phyloP scores from a whole-genome alignment of 495 filamentous ascomycete genomes.

The Peziza echinospora region DNA sequence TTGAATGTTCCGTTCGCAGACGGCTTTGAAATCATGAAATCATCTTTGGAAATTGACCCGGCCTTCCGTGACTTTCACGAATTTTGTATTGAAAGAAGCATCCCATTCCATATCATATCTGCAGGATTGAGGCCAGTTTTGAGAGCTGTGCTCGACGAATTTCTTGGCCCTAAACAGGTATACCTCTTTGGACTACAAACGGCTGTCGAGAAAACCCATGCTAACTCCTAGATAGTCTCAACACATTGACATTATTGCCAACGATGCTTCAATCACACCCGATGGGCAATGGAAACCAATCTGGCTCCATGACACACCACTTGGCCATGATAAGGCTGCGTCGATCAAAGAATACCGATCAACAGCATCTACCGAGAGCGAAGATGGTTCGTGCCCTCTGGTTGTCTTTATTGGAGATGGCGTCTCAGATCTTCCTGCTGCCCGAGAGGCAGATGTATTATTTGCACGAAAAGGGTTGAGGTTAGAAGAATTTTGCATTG shows the following conservation, averaged over 20 bases:
- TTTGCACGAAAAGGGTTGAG: constrained; percentile 49
- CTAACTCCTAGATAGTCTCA: constrained; percentile 22
- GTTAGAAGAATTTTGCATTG: constrained; percentile 47
- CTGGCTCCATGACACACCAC: constrained; percentile 45
- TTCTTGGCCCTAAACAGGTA: constrained; percentile 39
- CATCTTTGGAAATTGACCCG: constrained; percentile 40
- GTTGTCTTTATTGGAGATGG: constrained; percentile 65
- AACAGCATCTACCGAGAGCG: constrained; percentile 30
- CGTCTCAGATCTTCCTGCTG: constrained; percentile 52
- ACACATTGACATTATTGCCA: constrained; percentile 49
- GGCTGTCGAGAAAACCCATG: neutral
- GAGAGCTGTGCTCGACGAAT: constrained; percentile 37
- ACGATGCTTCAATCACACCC: constrained; percentile 38
- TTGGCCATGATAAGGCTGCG: constrained; percentile 49
- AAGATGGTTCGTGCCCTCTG: constrained; percentile 41
- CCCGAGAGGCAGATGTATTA: constrained; percentile 52
- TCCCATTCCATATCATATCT: constrained; percentile 54
- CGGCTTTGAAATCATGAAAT: constrained; percentile 47
- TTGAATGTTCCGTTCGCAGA: constrained; percentile 50
- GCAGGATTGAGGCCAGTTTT: constrained; percentile 49
- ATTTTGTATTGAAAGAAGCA: constrained; percentile 41
- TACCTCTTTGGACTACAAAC: neutral
- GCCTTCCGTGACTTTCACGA: constrained; percentile 44
- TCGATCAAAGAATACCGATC: constrained; percentile 39
- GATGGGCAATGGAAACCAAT: constrained; percentile 49